phyloP scores from a whole-genome alignment of 306 rosid species.

The Boehmeria nivea region DNA sequence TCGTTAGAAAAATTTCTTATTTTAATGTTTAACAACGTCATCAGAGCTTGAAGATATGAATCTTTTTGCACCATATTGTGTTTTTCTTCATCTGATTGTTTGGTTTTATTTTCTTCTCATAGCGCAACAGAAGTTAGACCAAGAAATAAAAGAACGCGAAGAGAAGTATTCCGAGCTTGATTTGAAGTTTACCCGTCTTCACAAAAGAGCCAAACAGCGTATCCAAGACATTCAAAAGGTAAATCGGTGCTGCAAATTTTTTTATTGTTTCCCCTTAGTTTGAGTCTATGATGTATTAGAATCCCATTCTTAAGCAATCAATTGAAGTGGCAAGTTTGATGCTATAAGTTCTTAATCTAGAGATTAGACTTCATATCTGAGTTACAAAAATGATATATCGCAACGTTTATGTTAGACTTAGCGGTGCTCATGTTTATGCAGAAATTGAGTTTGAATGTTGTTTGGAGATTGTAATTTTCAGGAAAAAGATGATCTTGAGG shows the following conservation, averaged over 20 bases:
- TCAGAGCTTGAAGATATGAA: background rate
- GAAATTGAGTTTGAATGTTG: constrained; percentile 28
- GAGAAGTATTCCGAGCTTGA: constrained; percentile 94
- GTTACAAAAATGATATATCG: background rate
- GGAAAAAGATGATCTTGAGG: constrained; percentile 98
- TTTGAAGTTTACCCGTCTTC: constrained; percentile 82
- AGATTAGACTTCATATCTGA: constrained; percentile 1
- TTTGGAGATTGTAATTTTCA: constrained; percentile 34
- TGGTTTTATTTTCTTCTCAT: constrained; percentile 26
- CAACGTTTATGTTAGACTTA: no score
- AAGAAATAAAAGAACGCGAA: constrained; percentile 82
- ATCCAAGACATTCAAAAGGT: constrained; percentile 98
- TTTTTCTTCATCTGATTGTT: constrained; percentile 26
- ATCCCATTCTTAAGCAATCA: constrained; percentile 12
- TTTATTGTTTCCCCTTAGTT: constrained; percentile 13
- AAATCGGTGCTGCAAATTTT: constrained; percentile 5
- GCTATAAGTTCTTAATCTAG: background rate
- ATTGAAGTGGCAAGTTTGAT: background rate
- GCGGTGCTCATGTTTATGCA: no score
- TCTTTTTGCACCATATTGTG: background rate
- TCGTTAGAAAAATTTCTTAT: background rate
- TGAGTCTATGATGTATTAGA: constrained; percentile 2
- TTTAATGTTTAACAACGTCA: background rate
- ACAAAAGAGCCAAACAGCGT: constrained; percentile 96
- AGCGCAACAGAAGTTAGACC: constrained; percentile 75